Evolutionary conservation across 1,284 basidiomycete species (phyloP), one percentile per base, ranked within the genome.

Genomic region (Meira nashicola): DNA sequence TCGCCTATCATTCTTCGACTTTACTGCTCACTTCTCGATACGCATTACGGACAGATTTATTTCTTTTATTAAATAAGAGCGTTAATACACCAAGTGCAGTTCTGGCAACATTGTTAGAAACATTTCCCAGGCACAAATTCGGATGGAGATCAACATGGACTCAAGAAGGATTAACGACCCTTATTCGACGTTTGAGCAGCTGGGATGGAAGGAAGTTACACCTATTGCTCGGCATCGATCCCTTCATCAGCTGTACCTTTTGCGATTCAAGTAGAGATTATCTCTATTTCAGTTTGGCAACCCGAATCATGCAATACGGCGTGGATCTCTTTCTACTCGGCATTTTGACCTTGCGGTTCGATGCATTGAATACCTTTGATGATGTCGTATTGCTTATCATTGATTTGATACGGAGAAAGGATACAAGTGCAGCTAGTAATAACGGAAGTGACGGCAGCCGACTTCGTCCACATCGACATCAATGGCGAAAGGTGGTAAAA

Each of bases 161-260:
- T 5, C 21, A 53, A 25, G 50, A 53, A 39, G 50, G 50, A 14
- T 25, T 54, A 2, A 49, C 51, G 10, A 52, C 44, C 21, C 57
- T 58, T n/a, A 39, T 58, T 44, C 37, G 57, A 23, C 33, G 57
- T 2, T 37, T 58, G 17, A 58, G 50, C 23, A 43, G 38, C 23
- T 54, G 17, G 39, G 57, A 58, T 19, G 57, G 57, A 10, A 47
- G 57, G 17, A 50, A 51, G 38, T 46, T 58, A 14, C 51, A 58
- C 15, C 49, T 58, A 10, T 23, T 33, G 8, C 41, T 58, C 15
- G 57, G 57, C 12, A 52, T 40, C 10, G 48, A 40, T 21, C 57
- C 57, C 9, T 44, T 58, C 8, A 47, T 58, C 15, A 39, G 44
- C 28, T 58, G 57, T 49, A 9, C 39, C 33, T 58, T 58, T 33